phyloP scores from a whole-genome alignment of 768 basidiomycete species.

The Cystofilobasidium macerans region DNA sequence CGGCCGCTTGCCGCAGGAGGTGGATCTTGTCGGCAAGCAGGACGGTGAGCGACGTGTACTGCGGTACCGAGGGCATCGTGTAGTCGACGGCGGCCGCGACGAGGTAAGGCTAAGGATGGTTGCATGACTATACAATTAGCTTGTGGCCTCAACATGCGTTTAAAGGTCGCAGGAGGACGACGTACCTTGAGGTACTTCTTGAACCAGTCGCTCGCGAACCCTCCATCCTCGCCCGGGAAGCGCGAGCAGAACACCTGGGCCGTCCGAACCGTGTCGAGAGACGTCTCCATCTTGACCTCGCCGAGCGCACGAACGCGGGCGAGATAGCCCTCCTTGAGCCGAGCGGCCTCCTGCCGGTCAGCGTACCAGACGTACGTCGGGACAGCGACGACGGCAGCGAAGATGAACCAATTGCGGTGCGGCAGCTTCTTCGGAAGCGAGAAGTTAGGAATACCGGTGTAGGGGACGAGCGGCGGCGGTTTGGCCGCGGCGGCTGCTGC shows the following conservation, averaged over 20 bases:
- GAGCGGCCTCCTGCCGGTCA: slow-evolving; percentile 70
- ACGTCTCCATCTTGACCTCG: slow-evolving; percentile 42
- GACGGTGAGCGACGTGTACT: slow-evolving; percentile 73
- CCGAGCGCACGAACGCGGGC: slow-evolving; percentile 68
- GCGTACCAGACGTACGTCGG: slow-evolving; percentile 65
- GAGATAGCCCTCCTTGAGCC: slow-evolving; percentile 64
- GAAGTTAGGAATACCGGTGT: slow-evolving; percentile 15
- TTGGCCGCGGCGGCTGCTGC: slow-evolving; percentile 1
- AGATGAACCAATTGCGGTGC: slow-evolving; percentile 88
- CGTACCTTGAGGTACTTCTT: slow-evolving; percentile 91
- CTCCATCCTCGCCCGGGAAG: slow-evolving; percentile 93
- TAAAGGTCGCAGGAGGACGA: not conserved
- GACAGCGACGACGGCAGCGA: slow-evolving; percentile 64
- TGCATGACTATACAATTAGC: no score
- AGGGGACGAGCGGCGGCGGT: slow-evolving; percentile 15
- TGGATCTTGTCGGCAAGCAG: slow-evolving; percentile 64
- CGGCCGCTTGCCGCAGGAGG: slow-evolving; percentile 56
- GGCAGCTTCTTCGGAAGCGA: slow-evolving; percentile 45
- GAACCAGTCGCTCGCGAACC: slow-evolving; percentile 59
- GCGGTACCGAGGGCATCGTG: slow-evolving; percentile 64
- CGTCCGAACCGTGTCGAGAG: slow-evolving; percentile 57
- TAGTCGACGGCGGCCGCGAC: slow-evolving; percentile 93
- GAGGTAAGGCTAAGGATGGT: slow-evolving; percentile 61
- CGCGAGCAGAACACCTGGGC: slow-evolving; percentile 77
- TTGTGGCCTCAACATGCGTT: no score